A percentile compares a stretch with the other conserved stretches of the same genome.
Conservation (phyloP, 305 asterid species). For the Striga hermonthica region DNA sequence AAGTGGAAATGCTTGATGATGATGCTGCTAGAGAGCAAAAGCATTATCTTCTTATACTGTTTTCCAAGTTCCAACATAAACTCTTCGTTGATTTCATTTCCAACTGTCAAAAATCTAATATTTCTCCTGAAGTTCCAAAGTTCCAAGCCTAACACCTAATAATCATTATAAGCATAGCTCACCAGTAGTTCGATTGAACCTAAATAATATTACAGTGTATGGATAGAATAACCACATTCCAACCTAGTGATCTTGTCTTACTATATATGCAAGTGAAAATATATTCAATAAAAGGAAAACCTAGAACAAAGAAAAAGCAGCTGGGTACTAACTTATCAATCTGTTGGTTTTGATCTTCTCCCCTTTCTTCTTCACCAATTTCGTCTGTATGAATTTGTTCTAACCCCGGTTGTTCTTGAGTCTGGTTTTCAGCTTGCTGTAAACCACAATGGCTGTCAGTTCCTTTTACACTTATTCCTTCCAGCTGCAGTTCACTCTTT, state of each 20-base stretch:
- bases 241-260: neutral
- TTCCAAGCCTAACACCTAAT: neutral
- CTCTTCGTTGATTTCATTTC: neutral
- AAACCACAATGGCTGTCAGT: constrained; percentile 29
- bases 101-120: neutral
- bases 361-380: constrained; percentile 32
- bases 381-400: constrained; percentile 32
- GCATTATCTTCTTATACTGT: neutral
- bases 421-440: constrained; percentile 29
- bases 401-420: constrained; percentile 27
- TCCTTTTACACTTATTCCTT: constrained; percentile 32
- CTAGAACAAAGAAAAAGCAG: constrained; percentile 16
- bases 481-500: constrained; percentile 39
- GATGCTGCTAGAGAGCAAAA: neutral
- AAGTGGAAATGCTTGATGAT: constrained; percentile 10
- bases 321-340: constrained; percentile 46
- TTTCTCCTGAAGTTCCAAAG: neutral
- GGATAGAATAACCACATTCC: neutral
- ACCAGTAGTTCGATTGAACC: constrained; percentile 8
- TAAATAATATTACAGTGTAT: neutral
- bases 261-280: constrained; percentile 17
- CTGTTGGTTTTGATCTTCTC: constrained; percentile 24
- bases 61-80: neutral
- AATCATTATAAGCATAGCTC: neutral
- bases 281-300: constrained; percentile 18